Base-by-base conservation (phyloP, 495 filamentous ascomycete species). In the Penicillium ucsense region DNA sequence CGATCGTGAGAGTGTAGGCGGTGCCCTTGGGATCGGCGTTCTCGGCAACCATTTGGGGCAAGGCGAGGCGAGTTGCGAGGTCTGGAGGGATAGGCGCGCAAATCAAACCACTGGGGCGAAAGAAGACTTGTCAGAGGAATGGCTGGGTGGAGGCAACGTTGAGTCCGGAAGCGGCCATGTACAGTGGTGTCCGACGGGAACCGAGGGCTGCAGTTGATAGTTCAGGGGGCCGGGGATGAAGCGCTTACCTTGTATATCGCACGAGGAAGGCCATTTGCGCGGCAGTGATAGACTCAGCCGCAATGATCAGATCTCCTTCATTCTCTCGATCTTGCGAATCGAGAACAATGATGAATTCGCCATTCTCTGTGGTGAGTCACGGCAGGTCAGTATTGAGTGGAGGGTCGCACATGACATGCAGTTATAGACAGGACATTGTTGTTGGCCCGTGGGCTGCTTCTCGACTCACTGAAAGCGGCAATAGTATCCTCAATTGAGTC, bases 251-350 rank as follows among this genome's bases (percentile, higher is more conserved):
- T 10, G 83, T 83, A 61, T 95, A 79, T 30, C 89, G 86, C 54
- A 98, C 79, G 76, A 98, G 81, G 67, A 96, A 97, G 49, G 89
- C 89, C 86, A 90, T 89, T 65, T 97, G 89, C 43, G 86, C 77
- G 10, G 88, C 74, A 20, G 91, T 96, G 57, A 96, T 72, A 52
- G 86, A 77, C 33, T 88, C 75, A 27, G 89, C 94, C 43, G 94
- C 88, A 57, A 96, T 91, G 64, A 98, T 94, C 29, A 98, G 82
- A 70, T 98, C 92, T 56, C 89, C 94, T 75, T 98, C 94, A 67
- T 97, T 97, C 64, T 98, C 94, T 60, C 92, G 90, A 47, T 82
- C 76, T 41, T 84, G 79, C 49, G 84, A 84, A 69, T 98, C 94
- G 50, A 97, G 86, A 20, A 95, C 89, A 45, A 98, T 79, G 61